Conservation (phyloP, 164 flowering plant genomes). For the Sextonia rubra region DNA sequence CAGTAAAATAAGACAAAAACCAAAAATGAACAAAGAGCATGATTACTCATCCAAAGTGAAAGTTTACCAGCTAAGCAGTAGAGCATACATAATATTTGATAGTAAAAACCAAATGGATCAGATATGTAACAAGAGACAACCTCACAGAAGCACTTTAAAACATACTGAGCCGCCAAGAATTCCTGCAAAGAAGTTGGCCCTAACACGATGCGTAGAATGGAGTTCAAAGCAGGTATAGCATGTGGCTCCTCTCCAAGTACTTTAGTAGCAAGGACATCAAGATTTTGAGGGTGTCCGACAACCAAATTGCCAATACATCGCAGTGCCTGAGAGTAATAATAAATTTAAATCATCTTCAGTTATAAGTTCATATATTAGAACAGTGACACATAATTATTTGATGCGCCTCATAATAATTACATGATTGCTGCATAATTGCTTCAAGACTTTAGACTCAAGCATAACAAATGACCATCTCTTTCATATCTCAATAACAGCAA, state of each 20-base stretch:
- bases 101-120: not conserved
- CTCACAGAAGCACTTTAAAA: conserved; percentile 89
- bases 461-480: not conserved
- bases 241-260: conserved; percentile 84
- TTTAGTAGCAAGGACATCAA: conserved; percentile 64
- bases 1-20: too few relatives aligned
- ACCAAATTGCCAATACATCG: conserved; percentile 81
- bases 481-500: too few relatives aligned
- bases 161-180: conserved; percentile 78
- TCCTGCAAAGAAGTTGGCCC: conserved; percentile 74
- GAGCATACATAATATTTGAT: not conserved
- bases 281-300: conserved; percentile 62
- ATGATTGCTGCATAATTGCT: not conserved
- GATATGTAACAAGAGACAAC: conserved; percentile 25
- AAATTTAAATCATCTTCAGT: not conserved
- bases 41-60: not conserved
- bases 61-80: not conserved
- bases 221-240: conserved; percentile 76
- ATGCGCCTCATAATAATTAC: not conserved
- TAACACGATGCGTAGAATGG: conserved; percentile 75
- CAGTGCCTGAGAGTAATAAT: conserved; percentile 48
- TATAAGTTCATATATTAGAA: not conserved
- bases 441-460: not conserved
- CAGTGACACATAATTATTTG: not conserved
- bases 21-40: conserved; percentile 1